Conservation (phyloP, 768 basidiomycete species). For the Auricularia heimuer region DNA sequence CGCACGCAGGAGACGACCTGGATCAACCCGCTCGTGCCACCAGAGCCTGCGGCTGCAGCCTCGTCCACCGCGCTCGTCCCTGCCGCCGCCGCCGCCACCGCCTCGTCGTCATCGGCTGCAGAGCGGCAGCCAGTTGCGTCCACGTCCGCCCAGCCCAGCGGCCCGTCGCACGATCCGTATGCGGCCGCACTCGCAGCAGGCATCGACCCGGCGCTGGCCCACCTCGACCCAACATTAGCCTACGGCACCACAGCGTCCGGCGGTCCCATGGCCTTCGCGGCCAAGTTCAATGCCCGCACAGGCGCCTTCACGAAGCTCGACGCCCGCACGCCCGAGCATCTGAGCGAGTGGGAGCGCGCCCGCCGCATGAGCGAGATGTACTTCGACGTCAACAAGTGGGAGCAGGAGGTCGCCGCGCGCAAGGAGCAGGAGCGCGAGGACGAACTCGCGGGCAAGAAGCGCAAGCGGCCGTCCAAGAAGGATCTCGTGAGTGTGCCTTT, state of each 20-base stretch:
- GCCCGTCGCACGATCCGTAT: conserved; percentile 36
- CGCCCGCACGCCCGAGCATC: conserved; percentile 60
- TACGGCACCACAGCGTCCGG: conserved; percentile 17
- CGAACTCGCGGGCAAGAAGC: conserved; percentile 54
- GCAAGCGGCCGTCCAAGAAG: conserved; percentile 72
- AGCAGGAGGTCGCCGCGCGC: conserved; percentile 50
- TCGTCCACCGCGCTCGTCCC: neutral
- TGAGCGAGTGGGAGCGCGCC: conserved; percentile 73
- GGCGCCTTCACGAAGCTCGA: conserved; percentile 62
- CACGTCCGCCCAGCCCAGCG: conserved; percentile 25
- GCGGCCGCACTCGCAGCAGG: conserved; percentile 67
- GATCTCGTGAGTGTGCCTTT: conserved; percentile 52
- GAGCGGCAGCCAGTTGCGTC: conserved; percentile 11
- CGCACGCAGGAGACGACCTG: conserved; percentile 74
- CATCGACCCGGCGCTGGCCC: conserved; percentile 73
- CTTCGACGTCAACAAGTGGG: conserved; percentile 78
- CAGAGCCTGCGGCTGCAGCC: neutral
- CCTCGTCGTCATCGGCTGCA: conserved; percentile 13
- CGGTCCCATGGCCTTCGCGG: conserved; percentile 30
- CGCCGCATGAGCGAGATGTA: conserved; percentile 83
- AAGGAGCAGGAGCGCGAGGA: conserved; percentile 32
- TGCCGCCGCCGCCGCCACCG: neutral
- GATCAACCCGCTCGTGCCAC: conserved; percentile 53
- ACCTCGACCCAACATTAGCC: conserved; percentile 65
- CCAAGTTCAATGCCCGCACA: conserved; percentile 49